phyloP scores from a whole-genome alignment of 257 asterid genomes.

The Dorcoceras hygrometricum region DNA sequence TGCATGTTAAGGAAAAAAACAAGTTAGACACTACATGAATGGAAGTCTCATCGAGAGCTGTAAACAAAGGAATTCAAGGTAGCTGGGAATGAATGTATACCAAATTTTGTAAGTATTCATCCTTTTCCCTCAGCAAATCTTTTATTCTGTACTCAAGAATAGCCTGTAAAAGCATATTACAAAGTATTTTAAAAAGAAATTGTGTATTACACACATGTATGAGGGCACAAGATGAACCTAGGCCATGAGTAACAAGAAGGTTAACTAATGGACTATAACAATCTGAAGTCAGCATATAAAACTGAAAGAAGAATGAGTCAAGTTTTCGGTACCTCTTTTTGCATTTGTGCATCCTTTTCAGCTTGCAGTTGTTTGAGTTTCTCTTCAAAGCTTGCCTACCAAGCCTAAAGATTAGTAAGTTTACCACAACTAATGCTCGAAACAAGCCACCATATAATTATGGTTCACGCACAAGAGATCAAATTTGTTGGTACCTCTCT shows the following conservation, averaged over 20 bases:
- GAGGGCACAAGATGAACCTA: not conserved
- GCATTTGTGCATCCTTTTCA: slow-evolving; percentile 45
- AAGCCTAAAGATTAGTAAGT: slow-evolving; percentile 31
- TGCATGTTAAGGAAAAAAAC: not conserved
- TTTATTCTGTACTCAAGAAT: slow-evolving; percentile 30
- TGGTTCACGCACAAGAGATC: slow-evolving; percentile 13
- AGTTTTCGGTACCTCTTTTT: slow-evolving; percentile 45
- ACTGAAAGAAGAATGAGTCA: too few relatives aligned
- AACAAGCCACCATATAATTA: slow-evolving; percentile 17
- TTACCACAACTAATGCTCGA: slow-evolving; percentile 17
- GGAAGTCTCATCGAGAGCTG: slow-evolving; percentile 10
- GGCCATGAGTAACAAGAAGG: not conserved
- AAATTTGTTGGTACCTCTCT: slow-evolving; percentile 42
- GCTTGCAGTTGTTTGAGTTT: slow-evolving; percentile 40
- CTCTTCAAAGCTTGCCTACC: slow-evolving; percentile 48
- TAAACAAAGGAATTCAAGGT: slow-evolving; percentile 14
- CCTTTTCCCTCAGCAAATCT: slow-evolving; percentile 30
- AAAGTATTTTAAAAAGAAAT: too few relatives aligned
- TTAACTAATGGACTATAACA: not conserved
- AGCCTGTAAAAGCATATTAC: slow-evolving; percentile 23
- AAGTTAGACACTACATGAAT: slow-evolving; percentile 14
- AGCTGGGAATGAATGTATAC: slow-evolving; percentile 11
- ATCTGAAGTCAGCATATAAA: not conserved
- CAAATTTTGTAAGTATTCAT: slow-evolving; percentile 23
- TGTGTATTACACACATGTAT: not conserved